Evolutionary conservation across 441 rosid species (phyloP), one percentile per base, ranked within the genome.

Genomic region (Dalechampia spathulata): DNA sequence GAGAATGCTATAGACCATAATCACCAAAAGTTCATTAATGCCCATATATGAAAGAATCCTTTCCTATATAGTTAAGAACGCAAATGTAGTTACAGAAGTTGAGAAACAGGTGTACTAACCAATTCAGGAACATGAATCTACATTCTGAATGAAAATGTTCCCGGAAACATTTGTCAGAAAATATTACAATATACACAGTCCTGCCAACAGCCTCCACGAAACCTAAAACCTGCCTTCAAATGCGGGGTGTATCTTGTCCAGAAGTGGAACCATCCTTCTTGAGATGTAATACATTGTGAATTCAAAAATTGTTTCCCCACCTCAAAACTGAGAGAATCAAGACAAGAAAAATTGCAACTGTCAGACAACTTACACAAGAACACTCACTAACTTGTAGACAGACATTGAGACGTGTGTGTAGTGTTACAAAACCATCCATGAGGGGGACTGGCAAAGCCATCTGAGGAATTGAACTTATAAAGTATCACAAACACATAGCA

Each of bases 121-220:
- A 87, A 86, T 81, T 84, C 61, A 76, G 79, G 78, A 83, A 80
- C 57, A 87, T 63, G 77, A 78, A 81, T 86, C 95, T 90, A 84
- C 63, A 84, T 83, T 75, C 66, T 58, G 84, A 83, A n/a, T 72
- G 89, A 80, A 81, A 69, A 70, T 77, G 81, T 78, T 83, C 83
- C 74, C 69, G 61, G 83, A 80, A 72, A 90, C 78, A 83, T 69
- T 80, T 81, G 89, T 77, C 96, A 78, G 90, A 95, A 78, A 90
- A 80, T 79, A 86, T 74, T 90, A 87, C 83, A 90, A 78, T 93
- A 78, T 82, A 87, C 79, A 77, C 72, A 72, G 78, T 83, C 91
- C 96, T 80, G 84, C 73, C 87, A 82, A 63, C 58, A 66, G 67
- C 71, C 74, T 68, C 78, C 61, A 57, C 60, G 51, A 58, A 71